Evolutionary conservation across 495 filamentous ascomycete genomes (phyloP).

Genomic region (Mytilinidion resinicola): DNA sequence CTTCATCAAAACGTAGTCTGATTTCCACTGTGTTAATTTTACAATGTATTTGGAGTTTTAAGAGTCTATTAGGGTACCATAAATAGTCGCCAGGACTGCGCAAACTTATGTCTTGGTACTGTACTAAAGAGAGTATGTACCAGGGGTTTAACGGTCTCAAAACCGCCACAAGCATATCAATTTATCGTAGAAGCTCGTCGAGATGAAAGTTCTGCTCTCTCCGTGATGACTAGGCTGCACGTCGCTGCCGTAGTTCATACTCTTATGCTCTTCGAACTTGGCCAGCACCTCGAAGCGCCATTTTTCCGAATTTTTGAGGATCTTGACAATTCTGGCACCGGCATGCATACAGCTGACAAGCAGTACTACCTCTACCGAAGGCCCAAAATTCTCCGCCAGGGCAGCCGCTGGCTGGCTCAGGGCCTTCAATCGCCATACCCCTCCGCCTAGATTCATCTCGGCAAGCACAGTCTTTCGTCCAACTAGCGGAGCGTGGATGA

Average conservation of each 20-base stretch:
- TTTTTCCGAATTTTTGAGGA: conserved; percentile 35
- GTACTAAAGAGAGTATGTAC: too few relatives aligned
- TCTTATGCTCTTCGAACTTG: conserved; percentile 78
- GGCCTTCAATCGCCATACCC: conserved; percentile 82
- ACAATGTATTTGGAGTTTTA: too few relatives aligned
- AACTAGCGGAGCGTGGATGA: conserved; percentile 41
- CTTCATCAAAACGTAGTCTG: too few relatives aligned
- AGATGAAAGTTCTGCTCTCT: conserved; percentile 44
- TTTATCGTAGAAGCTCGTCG: conserved; percentile 87
- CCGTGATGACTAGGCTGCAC: conserved; percentile 43
- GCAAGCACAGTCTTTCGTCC: conserved; percentile 44
- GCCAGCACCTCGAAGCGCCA: conserved; percentile 63
- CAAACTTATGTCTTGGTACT: too few relatives aligned
- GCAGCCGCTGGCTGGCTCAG: conserved; percentile 30
- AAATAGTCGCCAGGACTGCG: too few relatives aligned
- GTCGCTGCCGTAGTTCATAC: conserved; percentile 93
- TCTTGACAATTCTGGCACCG: conserved; percentile 61
- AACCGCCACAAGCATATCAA: conserved; percentile 82
- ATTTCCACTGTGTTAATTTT: too few relatives aligned
- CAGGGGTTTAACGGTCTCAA: too few relatives aligned
- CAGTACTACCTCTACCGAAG: conserved; percentile 44
- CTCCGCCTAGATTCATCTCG: conserved; percentile 68
- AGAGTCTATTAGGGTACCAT: too few relatives aligned
- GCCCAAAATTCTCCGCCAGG: neutral
- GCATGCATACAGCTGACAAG: conserved; percentile 93